Conservation (phyloP, 2,329 filamentous ascomycete genomes). For the Apiospora rasikravindrae region DNA sequence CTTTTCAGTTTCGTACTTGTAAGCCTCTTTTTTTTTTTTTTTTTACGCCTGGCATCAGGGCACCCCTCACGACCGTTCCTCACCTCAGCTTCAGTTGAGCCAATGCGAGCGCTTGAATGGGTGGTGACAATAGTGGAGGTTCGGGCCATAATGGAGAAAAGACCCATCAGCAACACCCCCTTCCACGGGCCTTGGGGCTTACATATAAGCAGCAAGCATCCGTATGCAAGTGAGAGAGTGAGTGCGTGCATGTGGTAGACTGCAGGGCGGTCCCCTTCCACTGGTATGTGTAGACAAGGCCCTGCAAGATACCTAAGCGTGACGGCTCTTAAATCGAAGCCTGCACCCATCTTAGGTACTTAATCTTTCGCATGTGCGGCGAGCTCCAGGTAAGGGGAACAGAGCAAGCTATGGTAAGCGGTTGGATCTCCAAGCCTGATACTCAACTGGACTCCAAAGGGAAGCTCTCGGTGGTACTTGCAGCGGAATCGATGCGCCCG, state of each 20-base stretch:
- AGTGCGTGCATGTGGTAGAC: too few relatives aligned
- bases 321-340: background rate
- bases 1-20: slow-evolving; percentile 9
- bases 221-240: background rate
- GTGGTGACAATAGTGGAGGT: background rate
- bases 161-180: background rate
- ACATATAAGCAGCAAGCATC: background rate
- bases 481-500: slow-evolving; percentile 11
- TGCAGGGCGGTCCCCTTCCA: too few relatives aligned
- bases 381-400: background rate
- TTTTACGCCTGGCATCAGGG: background rate
- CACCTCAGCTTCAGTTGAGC: slow-evolving; percentile 11
- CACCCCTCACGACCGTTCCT: slow-evolving; percentile 7
- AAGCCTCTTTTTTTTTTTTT: slow-evolving; percentile 6
- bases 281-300: background rate
- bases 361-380: background rate
- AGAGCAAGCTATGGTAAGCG: background rate
- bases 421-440: slow-evolving; percentile 1
- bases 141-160: background rate
- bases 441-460: background rate
- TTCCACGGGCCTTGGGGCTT: background rate
- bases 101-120: background rate
- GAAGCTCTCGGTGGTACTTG: slow-evolving; percentile 9
- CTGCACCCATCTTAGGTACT: background rate
- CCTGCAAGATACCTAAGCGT: slow-evolving; percentile 15